Percentiles rank a stretch among this genome's conserved stretches.
Evolutionary conservation across 2,329 filamentous ascomycete species (phyloP).

Genomic region (Clarireedia paspali): DNA sequence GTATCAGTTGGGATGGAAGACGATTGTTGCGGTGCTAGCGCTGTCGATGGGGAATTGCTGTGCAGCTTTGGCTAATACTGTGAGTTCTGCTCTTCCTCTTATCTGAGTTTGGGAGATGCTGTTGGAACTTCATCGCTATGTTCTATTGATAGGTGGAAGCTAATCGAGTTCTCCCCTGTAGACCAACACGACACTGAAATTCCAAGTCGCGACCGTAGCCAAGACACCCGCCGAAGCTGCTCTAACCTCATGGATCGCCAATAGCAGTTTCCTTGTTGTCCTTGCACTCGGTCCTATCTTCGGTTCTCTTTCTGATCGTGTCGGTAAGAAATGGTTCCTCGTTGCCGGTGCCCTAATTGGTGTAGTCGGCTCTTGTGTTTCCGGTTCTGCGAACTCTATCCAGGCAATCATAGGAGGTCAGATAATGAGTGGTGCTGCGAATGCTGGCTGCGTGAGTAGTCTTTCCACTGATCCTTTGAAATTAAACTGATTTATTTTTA

Average conservation of each 20-base stretch:
- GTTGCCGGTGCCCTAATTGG: slow-evolving; percentile 14
- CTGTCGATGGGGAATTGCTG: slow-evolving; percentile 15
- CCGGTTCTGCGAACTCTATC: slow-evolving; percentile 12
- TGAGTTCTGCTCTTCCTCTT: background rate
- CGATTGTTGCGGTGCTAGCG: slow-evolving; percentile 12
- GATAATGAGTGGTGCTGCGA: slow-evolving; percentile 14
- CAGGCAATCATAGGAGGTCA: slow-evolving; percentile 13
- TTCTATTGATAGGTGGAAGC: background rate
- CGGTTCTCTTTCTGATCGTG: slow-evolving; percentile 13
- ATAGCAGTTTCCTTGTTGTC: slow-evolving; percentile 14
- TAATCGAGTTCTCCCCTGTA: background rate
- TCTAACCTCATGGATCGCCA: slow-evolving; percentile 16
- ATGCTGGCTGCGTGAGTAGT: slow-evolving; percentile 13
- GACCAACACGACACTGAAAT: slow-evolving; percentile 17
- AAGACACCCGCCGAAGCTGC: slow-evolving; percentile 11
- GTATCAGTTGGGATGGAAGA: slow-evolving; percentile 14
- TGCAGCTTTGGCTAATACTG: slow-evolving; percentile 15
- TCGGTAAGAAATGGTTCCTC: slow-evolving; percentile 19
- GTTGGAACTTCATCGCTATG: background rate
- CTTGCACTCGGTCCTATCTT: slow-evolving; percentile 16
- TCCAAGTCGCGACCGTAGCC: slow-evolving; percentile 13
- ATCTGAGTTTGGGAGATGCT: no score
- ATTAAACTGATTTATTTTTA: background rate
- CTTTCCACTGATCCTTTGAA: background rate
- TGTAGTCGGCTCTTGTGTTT: slow-evolving; percentile 10